phyloP scores from a whole-genome alignment of 306 rosid species.

The Glycine soja region DNA sequence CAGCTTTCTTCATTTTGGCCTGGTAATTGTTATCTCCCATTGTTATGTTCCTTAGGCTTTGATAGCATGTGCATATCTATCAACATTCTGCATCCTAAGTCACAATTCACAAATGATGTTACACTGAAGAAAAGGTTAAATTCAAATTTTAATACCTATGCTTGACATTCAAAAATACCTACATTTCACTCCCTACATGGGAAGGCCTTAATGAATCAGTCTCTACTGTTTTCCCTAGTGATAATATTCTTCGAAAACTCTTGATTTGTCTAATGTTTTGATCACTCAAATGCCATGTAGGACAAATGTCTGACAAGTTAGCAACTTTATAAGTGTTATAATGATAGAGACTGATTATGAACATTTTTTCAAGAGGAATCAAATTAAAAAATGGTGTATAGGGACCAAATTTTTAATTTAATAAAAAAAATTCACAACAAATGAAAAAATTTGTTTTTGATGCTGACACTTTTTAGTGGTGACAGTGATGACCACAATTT shows the following conservation, averaged over 20 bases:
- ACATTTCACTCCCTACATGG: neutral
- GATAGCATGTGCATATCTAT: slow-evolving; percentile 29
- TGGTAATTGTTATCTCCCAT: slow-evolving; percentile 59
- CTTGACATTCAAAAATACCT: slow-evolving; percentile 1
- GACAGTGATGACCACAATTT: slow-evolving; percentile 1
- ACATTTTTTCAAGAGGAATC: neutral
- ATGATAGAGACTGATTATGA: neutral
- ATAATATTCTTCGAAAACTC: neutral
- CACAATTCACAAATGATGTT: slow-evolving; percentile 31
- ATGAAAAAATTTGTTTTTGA: slow-evolving; percentile 15
- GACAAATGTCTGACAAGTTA: neutral
- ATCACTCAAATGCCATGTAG: neutral
- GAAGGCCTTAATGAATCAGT: neutral
- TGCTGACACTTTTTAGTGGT: slow-evolving; percentile 2
- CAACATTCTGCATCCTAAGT: slow-evolving; percentile 19
- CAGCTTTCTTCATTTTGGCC: slow-evolving; percentile 97
- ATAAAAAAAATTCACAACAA: neutral
- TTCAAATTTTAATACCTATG: neutral
- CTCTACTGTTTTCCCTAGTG: neutral
- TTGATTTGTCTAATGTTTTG: neutral
- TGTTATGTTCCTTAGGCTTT: slow-evolving; percentile 11
- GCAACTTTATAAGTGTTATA: neutral
- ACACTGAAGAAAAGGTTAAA: neutral
- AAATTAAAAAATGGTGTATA: neutral
- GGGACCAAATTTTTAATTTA: neutral